Evolutionary conservation across 2,329 filamentous ascomycete species (phyloP).

Genomic region (Aspergillus fijiensis): DNA sequence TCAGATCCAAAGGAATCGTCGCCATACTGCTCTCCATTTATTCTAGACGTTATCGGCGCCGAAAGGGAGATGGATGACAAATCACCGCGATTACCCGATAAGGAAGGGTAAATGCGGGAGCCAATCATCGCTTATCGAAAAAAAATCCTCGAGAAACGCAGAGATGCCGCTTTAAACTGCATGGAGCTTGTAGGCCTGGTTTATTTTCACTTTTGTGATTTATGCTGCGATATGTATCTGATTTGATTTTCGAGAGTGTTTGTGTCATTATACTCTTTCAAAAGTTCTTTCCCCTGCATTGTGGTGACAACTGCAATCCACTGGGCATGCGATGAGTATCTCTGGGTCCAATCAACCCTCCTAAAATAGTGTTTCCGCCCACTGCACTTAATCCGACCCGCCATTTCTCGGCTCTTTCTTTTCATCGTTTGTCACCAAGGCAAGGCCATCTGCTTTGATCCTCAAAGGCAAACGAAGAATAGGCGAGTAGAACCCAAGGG

Average conservation of each 20-base stretch:
- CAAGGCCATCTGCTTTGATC: background rate
- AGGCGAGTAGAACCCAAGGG: background rate
- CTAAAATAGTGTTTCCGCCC: slow-evolving; percentile 1
- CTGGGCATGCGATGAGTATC: background rate
- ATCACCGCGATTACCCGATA: background rate
- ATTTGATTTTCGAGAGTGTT: no score
- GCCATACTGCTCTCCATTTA: no score
- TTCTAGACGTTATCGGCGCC: background rate
- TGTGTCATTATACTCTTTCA: no score
- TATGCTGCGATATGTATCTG: no score
- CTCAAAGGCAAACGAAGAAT: background rate
- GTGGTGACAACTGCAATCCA: background rate
- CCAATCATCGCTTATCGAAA: slow-evolving; percentile 1
- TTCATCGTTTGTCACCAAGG: background rate
- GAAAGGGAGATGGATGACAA: background rate
- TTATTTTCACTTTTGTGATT: no score
- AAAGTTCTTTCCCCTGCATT: background rate
- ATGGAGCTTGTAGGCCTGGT: no score
- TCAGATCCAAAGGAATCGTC: no score
- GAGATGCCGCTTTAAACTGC: background rate
- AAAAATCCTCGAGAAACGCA: background rate
- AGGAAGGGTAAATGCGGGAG: slow-evolving; percentile 1
- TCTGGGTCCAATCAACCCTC: slow-evolving; percentile 1
- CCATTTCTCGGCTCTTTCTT: background rate
- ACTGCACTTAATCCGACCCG: slow-evolving; percentile 1